A percentile compares a stretch with the other conserved stretches of the same genome.
Evolutionary conservation across 176 grass and related monocot genomes (phyloP).

Genomic region (Musa acuminata): DNA sequence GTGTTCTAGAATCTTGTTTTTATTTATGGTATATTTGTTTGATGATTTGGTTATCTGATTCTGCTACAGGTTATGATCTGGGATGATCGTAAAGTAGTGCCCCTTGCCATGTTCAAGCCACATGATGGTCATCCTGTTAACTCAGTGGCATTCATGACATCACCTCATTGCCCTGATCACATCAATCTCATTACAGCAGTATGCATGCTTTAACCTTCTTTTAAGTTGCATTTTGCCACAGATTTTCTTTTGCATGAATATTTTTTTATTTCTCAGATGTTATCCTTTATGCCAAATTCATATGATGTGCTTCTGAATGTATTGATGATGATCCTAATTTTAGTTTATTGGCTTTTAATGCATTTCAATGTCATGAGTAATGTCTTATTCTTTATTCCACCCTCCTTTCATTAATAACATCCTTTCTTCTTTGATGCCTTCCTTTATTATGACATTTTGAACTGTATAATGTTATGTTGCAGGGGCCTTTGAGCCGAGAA

Average conservation of each 20-base stretch:
- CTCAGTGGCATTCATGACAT: slow-evolving; percentile 71
- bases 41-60: slow-evolving; percentile 5
- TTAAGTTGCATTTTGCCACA: neutral
- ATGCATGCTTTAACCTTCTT: slow-evolving; percentile 23
- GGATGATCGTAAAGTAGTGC: slow-evolving; percentile 63
- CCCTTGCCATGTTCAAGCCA: slow-evolving; percentile 55
- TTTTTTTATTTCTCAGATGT: no score
- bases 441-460: neutral
- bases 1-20: neutral
- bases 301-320: no score
- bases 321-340: no score
- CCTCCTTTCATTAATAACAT: neutral
- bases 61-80: slow-evolving; percentile 84
- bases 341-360: no score
- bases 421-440: neutral
- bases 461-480: slow-evolving; percentile 7
- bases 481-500: slow-evolving; percentile 85
- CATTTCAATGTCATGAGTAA: no score
- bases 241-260: neutral
- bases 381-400: no score
- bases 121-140: slow-evolving; percentile 77
- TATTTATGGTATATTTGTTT: slow-evolving; percentile 17
- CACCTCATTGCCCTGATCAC: slow-evolving; percentile 68
- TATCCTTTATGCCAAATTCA: no score
- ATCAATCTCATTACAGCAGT: slow-evolving; percentile 93